Percentiles rank a stretch among this genome's conserved stretches.
These are phyloP conservation scores for Senecio squalidus DNA, from an alignment of 140 eudicot genomes.

Conservation along the genomic window DNA sequence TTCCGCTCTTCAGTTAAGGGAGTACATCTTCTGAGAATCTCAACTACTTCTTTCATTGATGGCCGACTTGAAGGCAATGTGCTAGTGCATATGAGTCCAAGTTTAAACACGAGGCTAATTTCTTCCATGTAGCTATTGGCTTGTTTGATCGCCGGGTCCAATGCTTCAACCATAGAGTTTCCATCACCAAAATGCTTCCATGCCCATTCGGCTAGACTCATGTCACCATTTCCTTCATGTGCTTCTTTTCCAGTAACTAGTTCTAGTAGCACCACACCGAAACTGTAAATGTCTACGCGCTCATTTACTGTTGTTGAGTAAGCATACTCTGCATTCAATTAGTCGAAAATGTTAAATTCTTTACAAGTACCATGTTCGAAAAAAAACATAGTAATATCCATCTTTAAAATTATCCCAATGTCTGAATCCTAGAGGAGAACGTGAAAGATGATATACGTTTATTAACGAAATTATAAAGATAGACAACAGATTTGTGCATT, in stretches of 20 bases:
- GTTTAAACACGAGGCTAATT: constrained; percentile 52
- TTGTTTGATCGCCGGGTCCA: constrained; percentile 57
- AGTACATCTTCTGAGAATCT: constrained; percentile 45
- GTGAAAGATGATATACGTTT: no score
- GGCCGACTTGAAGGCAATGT: constrained; percentile 68
- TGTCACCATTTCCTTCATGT: constrained; percentile 48
- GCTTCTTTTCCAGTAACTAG: constrained; percentile 78
- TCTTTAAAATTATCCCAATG: no score
- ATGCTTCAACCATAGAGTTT: constrained; percentile 34
- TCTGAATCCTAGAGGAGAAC: no score
- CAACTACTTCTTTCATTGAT: constrained; percentile 71
- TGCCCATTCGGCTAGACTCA: constrained; percentile 83
- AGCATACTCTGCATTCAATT: constrained; percentile 61
- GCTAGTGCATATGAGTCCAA: constrained; percentile 83
- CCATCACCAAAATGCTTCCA: constrained; percentile 66
- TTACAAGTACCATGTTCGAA: no score
- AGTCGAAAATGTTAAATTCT: background rate
- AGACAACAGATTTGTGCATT: no score
- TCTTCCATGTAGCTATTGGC: constrained; percentile 41
- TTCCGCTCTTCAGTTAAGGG: constrained; percentile 30
- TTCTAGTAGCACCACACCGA: constrained; percentile 80
- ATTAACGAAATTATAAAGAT: no score
- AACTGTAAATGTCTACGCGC: constrained; percentile 70
- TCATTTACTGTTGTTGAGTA: constrained; percentile 60
- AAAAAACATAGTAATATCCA: no score